Conservation (phyloP, 768 basidiomycete species). For the Terana coerulea region DNA sequence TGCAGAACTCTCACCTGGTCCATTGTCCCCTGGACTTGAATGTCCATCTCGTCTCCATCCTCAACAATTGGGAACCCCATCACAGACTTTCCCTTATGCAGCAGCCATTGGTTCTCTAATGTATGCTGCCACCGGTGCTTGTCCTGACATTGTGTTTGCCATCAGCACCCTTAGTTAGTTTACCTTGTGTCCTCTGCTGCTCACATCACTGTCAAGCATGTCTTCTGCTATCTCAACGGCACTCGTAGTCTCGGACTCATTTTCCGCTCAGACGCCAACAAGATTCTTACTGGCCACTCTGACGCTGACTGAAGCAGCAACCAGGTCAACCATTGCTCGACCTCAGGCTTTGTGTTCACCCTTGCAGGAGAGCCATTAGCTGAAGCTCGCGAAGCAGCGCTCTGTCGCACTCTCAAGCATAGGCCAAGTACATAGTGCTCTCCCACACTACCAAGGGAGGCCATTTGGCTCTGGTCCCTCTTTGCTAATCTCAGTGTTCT, state of each 20-base stretch:
- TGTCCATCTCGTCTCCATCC: slow-evolving; percentile 17
- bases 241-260: slow-evolving; percentile 24
- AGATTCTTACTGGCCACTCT: slow-evolving; percentile 25
- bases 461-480: slow-evolving; percentile 30
- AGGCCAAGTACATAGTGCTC: slow-evolving; percentile 37
- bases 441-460: slow-evolving; percentile 28
- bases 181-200: slow-evolving; percentile 19
- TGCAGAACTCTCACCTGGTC: slow-evolving; percentile 28
- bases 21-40: slow-evolving; percentile 30
- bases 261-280: slow-evolving; percentile 26
- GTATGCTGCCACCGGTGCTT: slow-evolving; percentile 28
- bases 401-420: slow-evolving; percentile 37
- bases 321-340: slow-evolving; percentile 26
- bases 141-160: slow-evolving; percentile 31
- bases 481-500: slow-evolving; percentile 25
- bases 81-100: slow-evolving; percentile 15
- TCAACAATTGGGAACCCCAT: background rate
- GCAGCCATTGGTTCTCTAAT: slow-evolving; percentile 24
- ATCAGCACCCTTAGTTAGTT: slow-evolving; percentile 24
- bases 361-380: slow-evolving; percentile 32
- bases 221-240: slow-evolving; percentile 35
- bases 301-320: slow-evolving; percentile 25
- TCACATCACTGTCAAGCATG: slow-evolving; percentile 33
- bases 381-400: slow-evolving; percentile 37
- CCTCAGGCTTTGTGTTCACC: slow-evolving; percentile 34